Conservation (phyloP, 495 filamentous ascomycete genomes). For the Podospora sp. region DNA sequence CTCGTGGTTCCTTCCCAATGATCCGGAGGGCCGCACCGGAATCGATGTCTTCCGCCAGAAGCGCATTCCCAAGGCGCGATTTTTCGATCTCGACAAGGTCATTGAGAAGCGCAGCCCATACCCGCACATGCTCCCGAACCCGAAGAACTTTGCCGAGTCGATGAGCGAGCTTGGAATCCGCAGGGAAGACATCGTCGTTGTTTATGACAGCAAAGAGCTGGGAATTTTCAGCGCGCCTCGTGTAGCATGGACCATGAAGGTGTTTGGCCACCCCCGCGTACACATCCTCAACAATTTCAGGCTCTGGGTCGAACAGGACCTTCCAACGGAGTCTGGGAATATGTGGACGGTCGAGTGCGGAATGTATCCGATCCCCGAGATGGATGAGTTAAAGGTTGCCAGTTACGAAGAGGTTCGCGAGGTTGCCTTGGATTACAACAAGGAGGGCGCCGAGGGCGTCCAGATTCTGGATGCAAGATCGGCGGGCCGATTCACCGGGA, state of each 20-base stretch:
- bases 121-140: slow-evolving; percentile 92
- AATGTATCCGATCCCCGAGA: slow-evolving; percentile 55
- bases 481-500: slow-evolving; percentile 76
- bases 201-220: slow-evolving; percentile 86
- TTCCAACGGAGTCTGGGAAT: slow-evolving; percentile 78
- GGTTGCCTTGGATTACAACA: slow-evolving; percentile 70
- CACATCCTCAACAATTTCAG: slow-evolving; percentile 94
- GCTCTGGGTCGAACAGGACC: slow-evolving; percentile 79
- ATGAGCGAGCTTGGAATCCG: slow-evolving; percentile 88
- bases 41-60: slow-evolving; percentile 71
- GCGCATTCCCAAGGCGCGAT: slow-evolving; percentile 85
- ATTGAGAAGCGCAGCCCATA: slow-evolving; percentile 87
- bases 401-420: slow-evolving; percentile 78
- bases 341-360: slow-evolving; percentile 62
- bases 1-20: slow-evolving; percentile 95
- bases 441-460: slow-evolving; percentile 76
- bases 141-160: slow-evolving; percentile 76
- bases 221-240: slow-evolving; percentile 94
- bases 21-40: slow-evolving; percentile 69
- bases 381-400: slow-evolving; percentile 52
- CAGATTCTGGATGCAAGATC: slow-evolving; percentile 91
- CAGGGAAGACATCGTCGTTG: slow-evolving; percentile 83
- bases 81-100: slow-evolving; percentile 92
- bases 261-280: slow-evolving; percentile 88
- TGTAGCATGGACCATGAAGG: slow-evolving; percentile 87